Evolutionary conservation across 202 grass and related monocot species (phyloP), one percentile per base, ranked within the genome.

Genomic region (Bolboschoenoplectus hybrid): DNA sequence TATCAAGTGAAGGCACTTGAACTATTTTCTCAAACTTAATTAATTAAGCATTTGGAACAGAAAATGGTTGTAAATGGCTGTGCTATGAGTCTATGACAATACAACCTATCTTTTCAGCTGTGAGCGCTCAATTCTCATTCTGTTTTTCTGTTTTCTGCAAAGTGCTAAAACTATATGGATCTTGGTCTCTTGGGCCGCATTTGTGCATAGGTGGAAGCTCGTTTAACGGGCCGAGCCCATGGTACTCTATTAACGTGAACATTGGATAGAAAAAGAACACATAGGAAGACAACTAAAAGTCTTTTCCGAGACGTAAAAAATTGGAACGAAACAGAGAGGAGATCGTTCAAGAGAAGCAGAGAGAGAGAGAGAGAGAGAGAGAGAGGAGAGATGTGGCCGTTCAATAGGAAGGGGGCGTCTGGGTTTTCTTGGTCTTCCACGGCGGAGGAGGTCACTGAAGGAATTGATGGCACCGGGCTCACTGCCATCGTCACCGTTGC

Each of bases 401-500:
- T 97, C 11, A 56, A 61, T 57, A 86, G 90, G 19, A 89, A 86
- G 63, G 94, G 94, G n/a, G 1, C 94, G 3, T 97, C 94, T 1
- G 92, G 94, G 64, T 97, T 97, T 85, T 94, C 90, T 6, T 88
- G 90, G 92, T 81, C 70, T 43, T 97, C 94, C 57, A 97, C 94
- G 87, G 94, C 92, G 49, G 94, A 94, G 40, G 81, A 97, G 46
- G 88, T 94, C 87, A 97, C 94, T 19, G 46, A 65, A 14, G 90
- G 85, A 61, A 13, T 94, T 57, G 91, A 92, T 87, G 90, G 90
- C 7, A 14, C 90, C 2, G 90, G 92, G 0, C 94, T 94, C 88
- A 89, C 72, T 63, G 94, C 90, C 44, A 14, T 97, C 85, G 91
- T 97, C 79, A 97, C 94, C 55, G 94, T 91, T 93, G 14, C 41